A percentile compares a stretch with the other conserved stretches of the same genome.
Evolutionary conservation across 495 filamentous ascomycete species (phyloP).

Genomic region (Penicillium malachiteum): DNA sequence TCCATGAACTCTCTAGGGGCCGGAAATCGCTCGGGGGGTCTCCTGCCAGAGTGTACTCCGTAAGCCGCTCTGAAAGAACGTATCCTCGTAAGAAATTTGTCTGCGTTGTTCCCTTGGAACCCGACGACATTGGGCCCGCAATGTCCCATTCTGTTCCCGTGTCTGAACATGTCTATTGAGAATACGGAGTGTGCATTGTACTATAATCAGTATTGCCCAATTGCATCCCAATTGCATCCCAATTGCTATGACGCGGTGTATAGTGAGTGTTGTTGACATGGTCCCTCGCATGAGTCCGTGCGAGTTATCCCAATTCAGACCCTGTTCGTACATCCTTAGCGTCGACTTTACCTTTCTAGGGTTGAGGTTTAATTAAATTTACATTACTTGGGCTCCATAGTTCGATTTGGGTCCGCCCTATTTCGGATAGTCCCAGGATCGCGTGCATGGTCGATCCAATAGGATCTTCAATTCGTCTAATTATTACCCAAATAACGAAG

Average conservation of each 20-base stretch:
- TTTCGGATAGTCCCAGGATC: constrained; percentile 23
- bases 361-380: constrained; percentile 5
- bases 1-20: not conserved
- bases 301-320: constrained; percentile 1
- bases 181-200: too few relatives aligned
- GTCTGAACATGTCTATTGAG: too few relatives aligned
- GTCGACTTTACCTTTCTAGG: not conserved
- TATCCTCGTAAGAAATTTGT: not conserved
- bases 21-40: not conserved
- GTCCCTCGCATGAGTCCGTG: constrained; percentile 7
- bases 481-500: not conserved
- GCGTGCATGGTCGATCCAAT: constrained; percentile 2
- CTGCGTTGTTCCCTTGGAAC: not conserved
- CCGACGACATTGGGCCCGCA: not conserved
- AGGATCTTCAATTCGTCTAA: not conserved
- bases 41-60: not conserved
- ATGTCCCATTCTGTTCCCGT: not conserved
- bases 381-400: constrained; percentile 15
- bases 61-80: too few relatives aligned
- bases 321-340: constrained; percentile 5
- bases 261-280: not conserved
- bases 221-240: too few relatives aligned
- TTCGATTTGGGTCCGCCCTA: constrained; percentile 20
- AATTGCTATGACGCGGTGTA: constrained; percentile 1
- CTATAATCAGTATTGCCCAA: too few relatives aligned